Conservation (phyloP, 2,329 filamentous ascomycete genomes). For the Alternaria sp. region DNA sequence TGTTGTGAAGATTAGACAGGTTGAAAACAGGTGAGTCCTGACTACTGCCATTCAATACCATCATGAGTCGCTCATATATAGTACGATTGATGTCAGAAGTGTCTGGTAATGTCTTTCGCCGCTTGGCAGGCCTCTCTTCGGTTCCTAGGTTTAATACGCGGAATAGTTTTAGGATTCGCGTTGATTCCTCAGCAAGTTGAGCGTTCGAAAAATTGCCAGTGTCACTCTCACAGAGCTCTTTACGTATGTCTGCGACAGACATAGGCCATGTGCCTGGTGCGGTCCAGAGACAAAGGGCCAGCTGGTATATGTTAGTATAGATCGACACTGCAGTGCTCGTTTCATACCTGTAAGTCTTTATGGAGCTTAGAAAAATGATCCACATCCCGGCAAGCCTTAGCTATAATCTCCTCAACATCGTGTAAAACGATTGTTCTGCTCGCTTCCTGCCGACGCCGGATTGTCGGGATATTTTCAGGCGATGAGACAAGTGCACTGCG, state of each 20-base stretch:
- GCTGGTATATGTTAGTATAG: slow-evolving; percentile 28
- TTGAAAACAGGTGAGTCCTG: slow-evolving; percentile 31
- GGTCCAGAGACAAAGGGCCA: slow-evolving; percentile 47
- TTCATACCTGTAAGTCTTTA: slow-evolving; percentile 45
- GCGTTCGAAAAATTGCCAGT: slow-evolving; percentile 31
- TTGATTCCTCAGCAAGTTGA: slow-evolving; percentile 33
- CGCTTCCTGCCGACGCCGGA: slow-evolving; percentile 5
- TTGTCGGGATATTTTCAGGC: background rate
- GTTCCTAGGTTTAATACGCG: slow-evolving; percentile 24
- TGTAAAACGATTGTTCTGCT: slow-evolving; percentile 19
- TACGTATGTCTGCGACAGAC: slow-evolving; percentile 31
- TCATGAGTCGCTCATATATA: slow-evolving; percentile 32
- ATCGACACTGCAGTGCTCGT: background rate
- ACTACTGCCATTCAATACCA: slow-evolving; percentile 33
- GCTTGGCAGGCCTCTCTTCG: slow-evolving; percentile 40
- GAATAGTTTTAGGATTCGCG: slow-evolving; percentile 25
- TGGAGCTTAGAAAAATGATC: slow-evolving; percentile 28
- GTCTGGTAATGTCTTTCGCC: slow-evolving; percentile 33
- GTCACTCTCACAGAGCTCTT: slow-evolving; percentile 30
- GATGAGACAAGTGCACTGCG: slow-evolving; percentile 13
- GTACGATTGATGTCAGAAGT: slow-evolving; percentile 17
- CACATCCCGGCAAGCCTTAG: slow-evolving; percentile 29
- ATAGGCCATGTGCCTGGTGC: slow-evolving; percentile 35
- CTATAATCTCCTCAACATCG: slow-evolving; percentile 27
- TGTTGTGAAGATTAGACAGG: slow-evolving; percentile 34